These are phyloP conservation scores for Boletus mariae DNA, from an alignment of 1,284 basidiomycete species.

Conservation along the genomic window DNA sequence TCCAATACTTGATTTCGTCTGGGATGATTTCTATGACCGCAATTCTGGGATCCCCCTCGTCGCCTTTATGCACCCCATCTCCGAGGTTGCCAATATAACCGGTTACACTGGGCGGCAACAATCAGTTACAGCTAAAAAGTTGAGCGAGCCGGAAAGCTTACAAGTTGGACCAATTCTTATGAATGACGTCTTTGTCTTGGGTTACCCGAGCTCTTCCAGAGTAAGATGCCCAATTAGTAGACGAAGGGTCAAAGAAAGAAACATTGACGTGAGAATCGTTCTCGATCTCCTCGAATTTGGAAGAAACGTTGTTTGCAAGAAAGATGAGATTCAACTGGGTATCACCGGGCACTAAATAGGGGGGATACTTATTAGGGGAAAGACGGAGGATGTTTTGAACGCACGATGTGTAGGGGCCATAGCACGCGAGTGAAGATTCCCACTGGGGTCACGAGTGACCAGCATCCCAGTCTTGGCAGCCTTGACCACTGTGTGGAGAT, in stretches of 20 bases:
- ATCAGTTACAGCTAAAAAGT: not conserved
- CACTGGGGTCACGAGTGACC: slow-evolving; percentile 72
- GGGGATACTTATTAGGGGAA: not conserved
- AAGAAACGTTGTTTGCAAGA: slow-evolving; percentile 73
- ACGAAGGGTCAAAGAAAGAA: slow-evolving; percentile 68
- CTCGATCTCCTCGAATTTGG: slow-evolving; percentile 76
- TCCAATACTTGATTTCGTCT: slow-evolving; percentile 79
- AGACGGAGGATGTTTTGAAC: slow-evolving; percentile 22
- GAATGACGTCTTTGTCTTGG: slow-evolving; percentile 63
- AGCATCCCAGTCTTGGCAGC: slow-evolving; percentile 73
- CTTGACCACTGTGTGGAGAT: slow-evolving; percentile 59
- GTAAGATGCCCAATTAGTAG: slow-evolving; percentile 84
- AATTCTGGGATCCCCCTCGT: slow-evolving; percentile 78
- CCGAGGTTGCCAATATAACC: slow-evolving; percentile 88
- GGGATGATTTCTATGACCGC: slow-evolving; percentile 80
- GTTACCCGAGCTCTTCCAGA: slow-evolving; percentile 70
- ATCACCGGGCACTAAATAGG: slow-evolving; percentile 39
- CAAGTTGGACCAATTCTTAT: slow-evolving; percentile 65
- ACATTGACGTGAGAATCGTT: slow-evolving; percentile 79
- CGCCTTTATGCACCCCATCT: slow-evolving; percentile 84
- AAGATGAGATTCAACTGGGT: slow-evolving; percentile 61
- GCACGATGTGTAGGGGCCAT: slow-evolving; percentile 74
- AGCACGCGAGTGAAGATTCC: slow-evolving; percentile 76
- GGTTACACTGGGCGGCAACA: slow-evolving; percentile 41
- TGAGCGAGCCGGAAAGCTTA: slow-evolving; percentile 32